Base-by-base conservation (phyloP, 129 eudicot genomes). In the Lactuca sativa region DNA sequence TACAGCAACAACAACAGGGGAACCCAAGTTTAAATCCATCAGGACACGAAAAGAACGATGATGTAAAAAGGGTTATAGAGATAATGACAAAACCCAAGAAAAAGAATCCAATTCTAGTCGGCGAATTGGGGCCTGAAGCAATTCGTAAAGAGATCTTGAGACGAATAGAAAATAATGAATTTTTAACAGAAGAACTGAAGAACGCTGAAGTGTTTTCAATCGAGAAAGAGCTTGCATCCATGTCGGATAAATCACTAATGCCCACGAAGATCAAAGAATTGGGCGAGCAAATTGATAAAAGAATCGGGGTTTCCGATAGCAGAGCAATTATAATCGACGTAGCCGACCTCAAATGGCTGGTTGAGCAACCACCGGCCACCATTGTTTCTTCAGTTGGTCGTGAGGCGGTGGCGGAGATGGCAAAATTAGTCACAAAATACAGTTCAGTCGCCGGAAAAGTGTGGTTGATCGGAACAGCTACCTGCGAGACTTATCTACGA, bases 401-500 rank as follows among this genome's bases (percentile, higher is more conserved):
- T 11, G 82, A 58, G 57, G 83, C 83, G 0, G 86, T 83, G 54
- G 74, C 78, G 25, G 88, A 85, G 82, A 86, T 86, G 90, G 82
- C 86, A 53, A 84, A 80, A 77, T 64, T 89, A 15, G 62, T 86
- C 30, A 62, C 69, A 37, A 80, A 78, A 54, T 90, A 47, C 52
- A 47, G 52, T 12, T 47, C 52, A 3, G 15, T 74, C 70, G 36
- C 56, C 12, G 77, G 75, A 13, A 83, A 78, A 78, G 61, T 95
- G 71, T 95, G 99, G 97, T 64, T 90, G 60, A 75, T 95, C 33
- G 97, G 97, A 0, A 90, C 88, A 12, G 97, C 99, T 52, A 95
- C 97, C 7, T 95, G 97, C 75, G 96, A 95, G 83, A 95, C 97
- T 18, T 95, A 84, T 68, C 72, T 95, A 80, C 90, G 97, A 71